Base-by-base conservation (phyloP, 2,329 filamentous ascomycete genomes). In the Trichoderma koningiopsis region DNA sequence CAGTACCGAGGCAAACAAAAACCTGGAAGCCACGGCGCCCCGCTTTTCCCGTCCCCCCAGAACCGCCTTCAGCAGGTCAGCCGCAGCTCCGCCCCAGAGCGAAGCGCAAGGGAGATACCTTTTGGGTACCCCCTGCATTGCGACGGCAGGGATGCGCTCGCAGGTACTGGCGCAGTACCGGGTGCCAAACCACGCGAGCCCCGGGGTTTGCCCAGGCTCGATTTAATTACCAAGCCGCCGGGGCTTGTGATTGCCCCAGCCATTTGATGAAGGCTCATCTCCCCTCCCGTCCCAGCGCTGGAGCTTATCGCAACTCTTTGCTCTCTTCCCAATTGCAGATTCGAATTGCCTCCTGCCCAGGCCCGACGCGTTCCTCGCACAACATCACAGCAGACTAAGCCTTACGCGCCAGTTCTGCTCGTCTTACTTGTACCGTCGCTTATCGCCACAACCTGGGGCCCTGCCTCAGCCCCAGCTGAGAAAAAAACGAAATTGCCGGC, bases 211-310 rank as follows among this genome's bases (percentile, higher is more conserved):
- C 55, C 63, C 33, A 55, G 40, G 27, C 40, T 55, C 40, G 53
- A 65, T 35, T 59, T 58, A 67, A 68, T 68, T 68, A 61, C 43
- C 65, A 61, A 61, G 27, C 59, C 59, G 63, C 53, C 53, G 63
- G 63, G 63, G 63, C 63, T 67, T 67, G 63, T 67, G 63, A 67
- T 57, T 66, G 52, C 24, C 57, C 57, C 62, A 57, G 62, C 62
- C 62, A 55, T 66, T 58, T 40, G 31, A 16, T 29, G 47, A 49
- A n/a, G 40, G 40, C 40, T 43, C 40, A 43, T 67, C 55, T 40
- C 57, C 65, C 43, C 61, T 35, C 29, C 55, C 62, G 37, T 49
- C 58, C 58, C 19, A 29, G 33, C 62, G 19, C 22, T 31, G n/a
- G 22, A 68, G 47, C 67, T 62, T 68, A 63, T 62, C 53, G 61